These are phyloP conservation scores for Neonectria ditissima DNA, from an alignment of 2,329 filamentous ascomycete genomes.

Conservation along the genomic window DNA sequence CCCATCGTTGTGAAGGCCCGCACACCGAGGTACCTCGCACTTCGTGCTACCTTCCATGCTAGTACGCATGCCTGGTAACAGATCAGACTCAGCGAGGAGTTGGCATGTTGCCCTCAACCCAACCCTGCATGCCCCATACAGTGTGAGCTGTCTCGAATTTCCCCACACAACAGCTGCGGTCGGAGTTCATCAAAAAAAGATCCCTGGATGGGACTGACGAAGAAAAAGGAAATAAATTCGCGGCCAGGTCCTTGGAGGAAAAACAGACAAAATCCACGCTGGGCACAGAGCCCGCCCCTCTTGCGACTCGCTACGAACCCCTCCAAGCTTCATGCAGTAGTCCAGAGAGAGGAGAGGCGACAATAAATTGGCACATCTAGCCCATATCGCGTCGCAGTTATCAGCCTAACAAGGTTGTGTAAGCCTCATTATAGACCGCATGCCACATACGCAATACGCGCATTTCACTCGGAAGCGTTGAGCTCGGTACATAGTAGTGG, in stretches of 20 bases:
- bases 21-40: background rate
- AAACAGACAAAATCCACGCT: conserved; percentile 15
- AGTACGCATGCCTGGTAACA: background rate
- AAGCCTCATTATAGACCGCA: background rate
- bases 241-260: conserved; percentile 18
- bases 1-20: background rate
- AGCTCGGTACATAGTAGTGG: background rate
- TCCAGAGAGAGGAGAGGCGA: background rate
- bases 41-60: background rate
- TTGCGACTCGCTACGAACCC: background rate
- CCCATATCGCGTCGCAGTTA: background rate
- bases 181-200: conserved; percentile 26
- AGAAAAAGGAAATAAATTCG: conserved; percentile 15
- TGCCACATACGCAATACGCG: background rate
- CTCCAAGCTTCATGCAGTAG: background rate
- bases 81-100: background rate
- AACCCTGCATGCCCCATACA: conserved; percentile 30
- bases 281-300: conserved; percentile 13
- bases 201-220: conserved; percentile 7
- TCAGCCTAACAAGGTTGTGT: background rate
- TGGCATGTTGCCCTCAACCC: background rate
- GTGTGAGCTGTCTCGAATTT: conserved; percentile 31
- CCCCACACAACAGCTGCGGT: conserved; percentile 39
- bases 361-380: no score
- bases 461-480: no score